Base-by-base conservation (phyloP, 139 green algal species). In the Micractinium conductrix region DNA sequence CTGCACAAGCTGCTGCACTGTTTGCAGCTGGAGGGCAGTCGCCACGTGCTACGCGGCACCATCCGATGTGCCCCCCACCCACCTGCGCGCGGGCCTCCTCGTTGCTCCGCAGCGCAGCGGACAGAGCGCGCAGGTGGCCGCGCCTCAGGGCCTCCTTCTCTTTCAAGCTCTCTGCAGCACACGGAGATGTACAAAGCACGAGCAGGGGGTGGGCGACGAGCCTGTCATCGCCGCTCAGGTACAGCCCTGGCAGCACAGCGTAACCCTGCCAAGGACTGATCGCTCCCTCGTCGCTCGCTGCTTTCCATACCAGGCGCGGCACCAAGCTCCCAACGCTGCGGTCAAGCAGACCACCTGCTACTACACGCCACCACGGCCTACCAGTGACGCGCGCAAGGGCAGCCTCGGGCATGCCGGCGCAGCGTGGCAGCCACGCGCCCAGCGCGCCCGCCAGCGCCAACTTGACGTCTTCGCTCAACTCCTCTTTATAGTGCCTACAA, bases 391-490 rank as follows among this genome's bases (percentile, higher is more conserved):
- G 80, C 14, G 74, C 55, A 22, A 72, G 40, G 19, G 73, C 73
- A 14, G 68, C 58, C 60, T 48, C 55, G 0, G 73, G 86, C 69
- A 87, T 12, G 21, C 43, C 60, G 22, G 50, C 72, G 28, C 81
- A 81, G 17, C 40, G 73, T 2, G 78, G 85, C 84, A 93, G 84
- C 93, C 92, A 95, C 43, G 48, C 86, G 16, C 76, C 85, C 60
- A 95, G 86, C 5, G 85, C 84, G 19, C 65, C 35, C 58, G 93
- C 67, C 43, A 92, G 62, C 1, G 74, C 71, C 22, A 90, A 33
- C 86, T 93, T 94, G 63, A 85, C 90, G 7, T 91, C 88, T 38
- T 93, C 90, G 48, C 73, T 89, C n/a, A 89, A 65, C 80, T 93
- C 90, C 62, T 89, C 84, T 83, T 80, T 88, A 65, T 71, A 85